phyloP scores from a whole-genome alignment of 169 alveolate genomes.

The Eimeria sp. region DNA sequence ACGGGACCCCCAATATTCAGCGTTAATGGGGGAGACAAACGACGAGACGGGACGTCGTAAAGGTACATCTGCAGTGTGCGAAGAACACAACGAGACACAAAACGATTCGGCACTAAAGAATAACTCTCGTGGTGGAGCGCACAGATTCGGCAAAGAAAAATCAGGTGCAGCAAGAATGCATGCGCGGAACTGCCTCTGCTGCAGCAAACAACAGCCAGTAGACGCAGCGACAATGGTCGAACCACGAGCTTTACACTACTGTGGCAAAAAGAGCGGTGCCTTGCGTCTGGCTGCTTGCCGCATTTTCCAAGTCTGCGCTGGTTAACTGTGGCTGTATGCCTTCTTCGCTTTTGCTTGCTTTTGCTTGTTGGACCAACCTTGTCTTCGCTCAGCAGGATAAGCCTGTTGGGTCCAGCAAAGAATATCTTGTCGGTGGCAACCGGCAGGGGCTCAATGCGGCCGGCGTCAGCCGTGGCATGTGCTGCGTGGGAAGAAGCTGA shows the following conservation, averaged over 20 bases:
- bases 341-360: background rate
- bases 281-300: background rate
- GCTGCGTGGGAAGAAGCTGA: conserved; percentile 25
- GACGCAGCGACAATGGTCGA: background rate
- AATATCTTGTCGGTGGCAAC: conserved; percentile 79
- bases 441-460: conserved; percentile 83
- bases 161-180: conserved; percentile 5
- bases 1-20: conserved; percentile 69
- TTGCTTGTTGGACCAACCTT: conserved; percentile 39
- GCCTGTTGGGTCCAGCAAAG: conserved; percentile 86
- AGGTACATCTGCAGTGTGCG: conserved; percentile 66
- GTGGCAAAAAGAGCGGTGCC: background rate
- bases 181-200: background rate
- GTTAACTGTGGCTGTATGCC: background rate
- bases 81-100: background rate
- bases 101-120: background rate
- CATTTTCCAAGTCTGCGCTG: background rate
- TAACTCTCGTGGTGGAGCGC: background rate
- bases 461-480: conserved; percentile 63
- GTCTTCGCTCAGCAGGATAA: conserved; percentile 85
- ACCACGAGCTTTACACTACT: no score
- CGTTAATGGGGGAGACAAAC: conserved; percentile 62
- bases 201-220: background rate
- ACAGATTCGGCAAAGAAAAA: background rate
- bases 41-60: conserved; percentile 76